phyloP scores from a whole-genome alignment of 2,329 filamentous ascomycete species.

The Venturia oleaginea region DNA sequence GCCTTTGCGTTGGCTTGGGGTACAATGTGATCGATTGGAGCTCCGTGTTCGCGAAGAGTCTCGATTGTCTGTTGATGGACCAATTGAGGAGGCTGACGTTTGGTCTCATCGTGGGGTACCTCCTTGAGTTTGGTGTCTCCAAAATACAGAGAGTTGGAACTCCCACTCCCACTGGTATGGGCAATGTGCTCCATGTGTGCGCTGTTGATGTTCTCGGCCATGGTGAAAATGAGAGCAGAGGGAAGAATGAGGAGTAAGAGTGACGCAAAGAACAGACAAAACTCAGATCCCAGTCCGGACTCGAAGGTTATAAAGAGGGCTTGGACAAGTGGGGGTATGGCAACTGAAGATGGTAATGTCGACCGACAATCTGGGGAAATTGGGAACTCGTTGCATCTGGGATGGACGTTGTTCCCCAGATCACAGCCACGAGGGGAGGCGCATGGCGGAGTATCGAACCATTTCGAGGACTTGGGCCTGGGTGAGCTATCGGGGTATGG shows the following conservation, averaged over 20 bases:
- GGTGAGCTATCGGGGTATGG: neutral
- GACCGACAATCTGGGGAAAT: neutral
- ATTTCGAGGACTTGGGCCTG: neutral
- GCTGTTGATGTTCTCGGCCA: neutral
- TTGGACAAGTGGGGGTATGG: neutral
- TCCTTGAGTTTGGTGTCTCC: neutral
- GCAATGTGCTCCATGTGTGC: constrained; percentile 4
- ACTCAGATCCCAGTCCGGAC: neutral
- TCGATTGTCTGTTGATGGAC: neutral
- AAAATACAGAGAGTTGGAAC: neutral
- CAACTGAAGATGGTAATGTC: neutral
- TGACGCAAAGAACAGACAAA: too few relatives aligned
- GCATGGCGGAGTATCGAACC: constrained; percentile 1
- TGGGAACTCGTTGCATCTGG: neutral
- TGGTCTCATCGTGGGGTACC: neutral
- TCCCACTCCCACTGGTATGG: neutral
- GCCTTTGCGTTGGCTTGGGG: constrained; percentile 19
- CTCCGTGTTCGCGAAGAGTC: constrained; percentile 12
- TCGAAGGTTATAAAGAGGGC: neutral
- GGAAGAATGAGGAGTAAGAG: neutral
- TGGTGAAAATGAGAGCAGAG: neutral
- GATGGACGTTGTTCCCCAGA: neutral
- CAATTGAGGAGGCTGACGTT: neutral
- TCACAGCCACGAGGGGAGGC: neutral
- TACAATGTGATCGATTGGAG: constrained; percentile 10